Base-by-base conservation (phyloP, 1,284 basidiomycete species). In the Ceratobasidium sp. region DNA sequence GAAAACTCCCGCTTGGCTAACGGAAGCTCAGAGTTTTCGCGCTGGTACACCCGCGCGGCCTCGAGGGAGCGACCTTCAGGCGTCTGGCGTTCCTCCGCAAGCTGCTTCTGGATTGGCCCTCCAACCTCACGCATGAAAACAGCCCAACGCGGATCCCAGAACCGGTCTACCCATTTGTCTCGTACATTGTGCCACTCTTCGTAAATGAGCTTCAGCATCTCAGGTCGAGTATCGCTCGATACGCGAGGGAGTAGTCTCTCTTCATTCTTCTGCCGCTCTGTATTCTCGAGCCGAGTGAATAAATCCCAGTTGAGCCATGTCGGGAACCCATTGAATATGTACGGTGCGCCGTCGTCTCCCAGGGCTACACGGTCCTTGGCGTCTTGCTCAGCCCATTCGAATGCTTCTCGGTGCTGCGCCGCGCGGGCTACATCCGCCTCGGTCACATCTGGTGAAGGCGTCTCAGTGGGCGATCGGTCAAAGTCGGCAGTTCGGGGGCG, bases 281-380 rank as follows among this genome's bases (percentile, higher is more conserved):
- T 13, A 38, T 67, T 67, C 28, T 67, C 64, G 23, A 69, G 66
- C 28, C 66, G 66, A 23, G 66, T 58, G 26, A 69, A 69, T 9
- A 69, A 43, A 16, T 69, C 66, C 66, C 66, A 69, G 43, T 69
- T 69, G 52, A 69, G 52, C 66, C 66, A 69, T 11, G 35, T 69
- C 38, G 66, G 66, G 66, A 69, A 69, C 1, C 66, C 66, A 32
- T 69, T 69, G 54, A 58, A 69, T 4, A 69, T 69, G 26, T 69
- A 69, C 18, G 46, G 66, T 41, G 66, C 66, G 9, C 32, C 32
- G 11, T 44, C 11, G 28, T 69, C 66, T 13, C 66, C 66, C 1
- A 8, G 38, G 14, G 41, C 43, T 52, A 58, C 41, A 4, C 54
- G 35, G 2, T 58, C 54, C 18, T 16, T 46, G 18, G 52, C 66